These are phyloP conservation scores for Cryphonectria naterciae DNA, from an alignment of 2,329 filamentous ascomycete species.

Conservation along the genomic window DNA sequence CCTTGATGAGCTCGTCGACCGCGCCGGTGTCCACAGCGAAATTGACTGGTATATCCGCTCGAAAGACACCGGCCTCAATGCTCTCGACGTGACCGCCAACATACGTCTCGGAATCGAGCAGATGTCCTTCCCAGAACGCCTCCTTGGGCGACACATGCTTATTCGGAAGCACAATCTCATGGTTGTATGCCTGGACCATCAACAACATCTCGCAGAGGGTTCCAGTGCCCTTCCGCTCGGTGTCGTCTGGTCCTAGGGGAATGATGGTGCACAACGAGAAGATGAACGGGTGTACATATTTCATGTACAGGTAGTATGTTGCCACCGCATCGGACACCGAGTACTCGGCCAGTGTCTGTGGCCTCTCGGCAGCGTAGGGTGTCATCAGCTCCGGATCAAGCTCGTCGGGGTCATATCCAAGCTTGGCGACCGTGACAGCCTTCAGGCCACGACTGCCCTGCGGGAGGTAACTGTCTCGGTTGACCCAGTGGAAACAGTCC, in stretches of 20 bases:
- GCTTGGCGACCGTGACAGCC: conserved; percentile 95
- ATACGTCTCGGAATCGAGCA: conserved; percentile 96
- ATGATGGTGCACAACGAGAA: conserved; percentile 98
- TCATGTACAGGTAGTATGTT: conserved; percentile 99
- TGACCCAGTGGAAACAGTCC: conserved; percentile 99
- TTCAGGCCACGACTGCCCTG: conserved; percentile 97
- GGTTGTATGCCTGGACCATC: conserved; percentile 96
- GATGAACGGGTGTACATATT: conserved; percentile 99
- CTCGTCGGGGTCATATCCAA: conserved; percentile 97
- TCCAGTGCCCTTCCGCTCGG: conserved; percentile 91
- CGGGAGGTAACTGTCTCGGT: conserved; percentile 94
- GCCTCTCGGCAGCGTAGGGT: conserved; percentile 83
- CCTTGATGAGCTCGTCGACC: conserved; percentile 83
- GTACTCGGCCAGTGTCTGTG: conserved; percentile 94
- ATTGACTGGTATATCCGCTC: conserved; percentile 92
- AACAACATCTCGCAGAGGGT: conserved; percentile 99
- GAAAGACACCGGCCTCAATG: conserved; percentile 97
- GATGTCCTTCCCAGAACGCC: conserved; percentile 93
- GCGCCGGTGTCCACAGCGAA: conserved; percentile 89
- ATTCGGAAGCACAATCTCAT: conserved; percentile 91
- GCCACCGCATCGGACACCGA: conserved; percentile 98
- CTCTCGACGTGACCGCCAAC: conserved; percentile 98
- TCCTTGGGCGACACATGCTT: conserved; percentile 92
- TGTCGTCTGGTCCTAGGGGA: conserved; percentile 89
- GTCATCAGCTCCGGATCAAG: conserved; percentile 98